Percentiles rank a stretch among this genome's conserved stretches.
Conservation (phyloP, 2,329 filamentous ascomycete genomes). For the Monilinia fructicola region DNA sequence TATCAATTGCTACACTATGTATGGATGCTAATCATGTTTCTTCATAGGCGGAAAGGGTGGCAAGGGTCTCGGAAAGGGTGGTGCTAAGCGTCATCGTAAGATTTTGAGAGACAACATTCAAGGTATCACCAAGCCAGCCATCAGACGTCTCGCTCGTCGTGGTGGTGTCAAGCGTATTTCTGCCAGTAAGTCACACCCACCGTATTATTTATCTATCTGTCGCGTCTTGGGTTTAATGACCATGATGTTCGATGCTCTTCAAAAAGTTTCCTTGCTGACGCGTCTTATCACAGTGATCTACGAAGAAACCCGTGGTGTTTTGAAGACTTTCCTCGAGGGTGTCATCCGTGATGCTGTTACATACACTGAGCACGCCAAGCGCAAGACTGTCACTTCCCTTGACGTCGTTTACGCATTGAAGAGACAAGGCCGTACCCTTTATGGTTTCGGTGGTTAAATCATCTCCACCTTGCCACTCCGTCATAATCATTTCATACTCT, state of each 20-base stretch:
- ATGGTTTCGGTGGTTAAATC: conserved; percentile 64
- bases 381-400: conserved; percentile 68
- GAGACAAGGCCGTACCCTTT: conserved; percentile 65
- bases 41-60: conserved; percentile 58
- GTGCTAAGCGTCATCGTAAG: conserved; percentile 98
- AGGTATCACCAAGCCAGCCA: conserved; percentile 98
- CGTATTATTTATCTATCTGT: conserved; percentile 51
- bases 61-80: conserved; percentile 97
- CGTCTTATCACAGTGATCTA: conserved; percentile 63
- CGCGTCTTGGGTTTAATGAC: conserved; percentile 60
- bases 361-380: conserved; percentile 69
- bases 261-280: conserved; percentile 54
- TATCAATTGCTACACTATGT: not conserved
- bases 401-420: conserved; percentile 67
- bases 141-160: conserved; percentile 97
- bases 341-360: conserved; percentile 61
- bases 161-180: conserved; percentile 99
- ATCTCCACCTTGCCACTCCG: not conserved
- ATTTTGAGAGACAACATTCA: conserved; percentile 99
- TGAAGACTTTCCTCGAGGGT: conserved; percentile 81
- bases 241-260: not conserved
- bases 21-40: not conserved
- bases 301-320: conserved; percentile 77
- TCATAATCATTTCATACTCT: conserved; percentile 52
- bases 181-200: conserved; percentile 62